A percentile compares a stretch with the other conserved stretches of the same genome.
phyloP scores from a whole-genome alignment of 2,329 filamentous ascomycete genomes.

The Aspergillus sp. region DNA sequence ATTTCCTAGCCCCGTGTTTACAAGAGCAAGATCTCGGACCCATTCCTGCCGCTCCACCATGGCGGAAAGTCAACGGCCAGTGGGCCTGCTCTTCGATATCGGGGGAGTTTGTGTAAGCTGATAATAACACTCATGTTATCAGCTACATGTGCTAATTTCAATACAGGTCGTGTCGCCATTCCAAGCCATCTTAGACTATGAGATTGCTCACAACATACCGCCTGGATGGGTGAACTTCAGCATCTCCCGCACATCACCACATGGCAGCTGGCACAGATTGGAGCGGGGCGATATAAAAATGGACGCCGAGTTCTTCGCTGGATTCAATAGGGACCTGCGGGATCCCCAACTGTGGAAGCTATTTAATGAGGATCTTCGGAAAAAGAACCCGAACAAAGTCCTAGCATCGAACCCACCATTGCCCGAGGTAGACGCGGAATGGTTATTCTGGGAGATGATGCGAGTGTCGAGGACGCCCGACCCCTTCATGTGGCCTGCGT shows the following conservation, averaged over 20 bases:
- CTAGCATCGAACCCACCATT: conserved; percentile 55
- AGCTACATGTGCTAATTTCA: conserved; percentile 10
- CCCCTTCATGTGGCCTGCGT: conserved; percentile 83
- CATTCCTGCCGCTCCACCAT: conserved; percentile 26
- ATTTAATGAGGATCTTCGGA: conserved; percentile 47
- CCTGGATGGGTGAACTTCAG: conserved; percentile 89
- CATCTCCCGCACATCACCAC: conserved; percentile 74
- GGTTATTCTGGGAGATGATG: conserved; percentile 94
- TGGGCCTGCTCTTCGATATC: conserved; percentile 88
- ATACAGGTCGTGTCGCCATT: conserved; percentile 83
- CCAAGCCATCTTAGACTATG: conserved; percentile 90
- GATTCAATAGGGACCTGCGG: conserved; percentile 74
- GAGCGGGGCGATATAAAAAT: conserved; percentile 81
- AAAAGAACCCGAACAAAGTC: conserved; percentile 24
- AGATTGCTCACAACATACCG: conserved; percentile 72
- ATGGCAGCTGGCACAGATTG: conserved; percentile 83
- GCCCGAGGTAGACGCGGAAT: conserved; percentile 73
- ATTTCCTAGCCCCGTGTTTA: neutral
- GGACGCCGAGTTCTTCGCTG: conserved; percentile 71
- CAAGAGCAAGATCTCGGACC: neutral
- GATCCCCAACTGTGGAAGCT: conserved; percentile 66
- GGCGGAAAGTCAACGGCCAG: conserved; percentile 54
- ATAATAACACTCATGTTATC: neutral
- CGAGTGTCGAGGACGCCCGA: conserved; percentile 66
- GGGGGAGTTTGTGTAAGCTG: conserved; percentile 87